Conservation (phyloP, 2,329 filamentous ascomycete species). For the Talaromyces sp. region DNA sequence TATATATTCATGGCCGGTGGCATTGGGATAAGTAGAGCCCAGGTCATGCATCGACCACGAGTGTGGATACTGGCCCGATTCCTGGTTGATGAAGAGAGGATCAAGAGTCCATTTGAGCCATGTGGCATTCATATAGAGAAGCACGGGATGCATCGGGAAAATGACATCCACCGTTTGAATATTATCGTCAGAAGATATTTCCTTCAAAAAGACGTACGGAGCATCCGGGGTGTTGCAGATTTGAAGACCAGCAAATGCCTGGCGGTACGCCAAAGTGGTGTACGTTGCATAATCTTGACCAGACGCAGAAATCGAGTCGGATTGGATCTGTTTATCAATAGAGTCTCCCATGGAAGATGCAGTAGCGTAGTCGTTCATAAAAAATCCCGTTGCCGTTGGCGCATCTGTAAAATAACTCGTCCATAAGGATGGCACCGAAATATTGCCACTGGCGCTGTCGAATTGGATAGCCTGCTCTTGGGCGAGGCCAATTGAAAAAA, state of each 20-base stretch:
- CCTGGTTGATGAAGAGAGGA: constrained; percentile 35
- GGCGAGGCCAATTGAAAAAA: constrained; percentile 48
- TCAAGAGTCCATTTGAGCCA: constrained; percentile 35
- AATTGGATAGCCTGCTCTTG: constrained; percentile 49
- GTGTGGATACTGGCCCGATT: constrained; percentile 26
- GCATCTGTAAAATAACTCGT: constrained; percentile 44
- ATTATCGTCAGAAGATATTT: constrained; percentile 37
- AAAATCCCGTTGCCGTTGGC: constrained; percentile 35
- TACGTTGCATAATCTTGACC: constrained; percentile 47
- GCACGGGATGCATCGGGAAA: constrained; percentile 35
- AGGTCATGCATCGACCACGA: constrained; percentile 32
- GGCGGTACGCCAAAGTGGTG: constrained; percentile 47
- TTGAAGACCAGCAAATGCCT: constrained; percentile 47
- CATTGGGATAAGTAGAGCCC: constrained; percentile 32
- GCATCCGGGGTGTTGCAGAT: constrained; percentile 43
- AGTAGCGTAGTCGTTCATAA: constrained; percentile 44
- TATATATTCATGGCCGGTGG: constrained; percentile 27
- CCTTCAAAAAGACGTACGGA: constrained; percentile 42
- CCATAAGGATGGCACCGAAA: constrained; percentile 44
- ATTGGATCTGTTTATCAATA: constrained; percentile 39
- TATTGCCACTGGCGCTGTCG: constrained; percentile 34
- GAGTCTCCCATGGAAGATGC: constrained; percentile 27
- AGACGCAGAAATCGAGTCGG: constrained; percentile 40
- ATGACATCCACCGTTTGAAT: constrained; percentile 35
- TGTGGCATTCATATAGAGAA: constrained; percentile 33